Percentiles rank a stretch among this genome's conserved stretches.
Conservation (phyloP, 495 filamentous ascomycete genomes). For the Hypoxylon cercidicola region DNA sequence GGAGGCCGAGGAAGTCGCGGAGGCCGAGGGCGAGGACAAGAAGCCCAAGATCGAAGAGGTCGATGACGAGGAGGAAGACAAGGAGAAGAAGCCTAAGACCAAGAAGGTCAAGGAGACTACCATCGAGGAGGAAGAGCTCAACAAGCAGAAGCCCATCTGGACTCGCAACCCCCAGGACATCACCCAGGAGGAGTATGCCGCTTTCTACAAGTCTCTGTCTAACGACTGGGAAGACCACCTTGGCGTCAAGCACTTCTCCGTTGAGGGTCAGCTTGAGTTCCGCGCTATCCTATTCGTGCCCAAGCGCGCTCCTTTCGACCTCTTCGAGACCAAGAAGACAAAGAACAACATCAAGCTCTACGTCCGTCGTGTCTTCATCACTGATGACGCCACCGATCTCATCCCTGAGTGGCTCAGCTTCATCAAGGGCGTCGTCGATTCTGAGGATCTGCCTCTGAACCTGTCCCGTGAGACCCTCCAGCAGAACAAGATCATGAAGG, state of each 20-base stretch:
- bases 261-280: constrained; percentile 99
- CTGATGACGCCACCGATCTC: constrained; percentile 97
- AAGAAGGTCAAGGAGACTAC: constrained; percentile 99
- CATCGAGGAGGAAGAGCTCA: constrained; percentile 98
- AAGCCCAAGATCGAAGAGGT: constrained; percentile 87
- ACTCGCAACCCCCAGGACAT: constrained; percentile 97
- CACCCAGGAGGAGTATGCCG: constrained; percentile 93
- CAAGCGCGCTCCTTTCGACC: constrained; percentile 99
- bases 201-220: constrained; percentile 99
- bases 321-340: constrained; percentile 99
- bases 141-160: constrained; percentile 99
- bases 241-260: constrained; percentile 99
- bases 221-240: constrained; percentile 99
- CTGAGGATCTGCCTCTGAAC: constrained; percentile 98
- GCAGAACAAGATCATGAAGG: constrained; percentile 99
- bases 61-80: constrained; percentile 82
- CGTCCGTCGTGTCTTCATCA: constrained; percentile 99
- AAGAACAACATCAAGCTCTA: constrained; percentile 99
- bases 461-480: constrained; percentile 99
- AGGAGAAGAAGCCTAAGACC: constrained; percentile 92
- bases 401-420: constrained; percentile 99
- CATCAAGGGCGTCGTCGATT: constrained; percentile 99
- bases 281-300: constrained; percentile 98
- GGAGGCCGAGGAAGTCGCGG: constrained; percentile 79
- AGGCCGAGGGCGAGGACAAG: constrained; percentile 74